Percentiles rank a stretch among this genome's conserved stretches.
These are phyloP conservation scores for Fragosphaeria purpurea DNA, from an alignment of 2,329 filamentous ascomycete genomes.

Conservation along the genomic window DNA sequence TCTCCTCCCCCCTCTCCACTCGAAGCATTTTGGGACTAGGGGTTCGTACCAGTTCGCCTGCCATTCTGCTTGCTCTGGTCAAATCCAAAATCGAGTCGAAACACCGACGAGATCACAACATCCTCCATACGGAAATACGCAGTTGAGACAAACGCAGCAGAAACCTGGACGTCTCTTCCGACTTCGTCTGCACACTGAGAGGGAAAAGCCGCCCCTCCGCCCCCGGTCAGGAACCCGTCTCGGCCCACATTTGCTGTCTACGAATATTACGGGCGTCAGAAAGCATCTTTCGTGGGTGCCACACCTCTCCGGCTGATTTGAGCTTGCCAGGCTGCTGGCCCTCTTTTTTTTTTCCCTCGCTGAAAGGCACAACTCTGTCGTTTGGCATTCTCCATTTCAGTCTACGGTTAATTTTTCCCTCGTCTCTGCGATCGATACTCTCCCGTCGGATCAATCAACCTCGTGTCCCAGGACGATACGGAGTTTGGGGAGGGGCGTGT, in stretches of 20 bases:
- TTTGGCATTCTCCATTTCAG: background rate
- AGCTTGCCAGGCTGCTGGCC: background rate
- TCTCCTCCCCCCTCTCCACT: conserved; percentile 1
- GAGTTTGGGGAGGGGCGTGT: too few relatives aligned
- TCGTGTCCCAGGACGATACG: too few relatives aligned
- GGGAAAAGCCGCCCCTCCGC: background rate
- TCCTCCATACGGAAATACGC: too few relatives aligned
- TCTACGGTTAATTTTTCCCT: background rate
- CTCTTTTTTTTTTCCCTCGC: background rate
- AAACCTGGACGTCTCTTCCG: too few relatives aligned
- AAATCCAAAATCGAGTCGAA: conserved; percentile 1
- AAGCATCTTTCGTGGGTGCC: background rate
- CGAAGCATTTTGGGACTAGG: background rate
- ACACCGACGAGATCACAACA: background rate
- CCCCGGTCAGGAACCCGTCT: background rate
- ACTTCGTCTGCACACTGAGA: too few relatives aligned
- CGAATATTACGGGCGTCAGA: background rate
- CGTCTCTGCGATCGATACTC: too few relatives aligned
- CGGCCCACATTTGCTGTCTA: background rate
- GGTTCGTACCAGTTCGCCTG: background rate
- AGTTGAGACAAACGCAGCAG: too few relatives aligned
- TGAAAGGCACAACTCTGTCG: background rate
- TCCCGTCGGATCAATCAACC: too few relatives aligned
- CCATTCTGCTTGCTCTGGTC: conserved; percentile 2
- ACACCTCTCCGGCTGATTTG: conserved; percentile 3